phyloP scores from a whole-genome alignment of 768 basidiomycete species.

The Leccinum boreale region DNA sequence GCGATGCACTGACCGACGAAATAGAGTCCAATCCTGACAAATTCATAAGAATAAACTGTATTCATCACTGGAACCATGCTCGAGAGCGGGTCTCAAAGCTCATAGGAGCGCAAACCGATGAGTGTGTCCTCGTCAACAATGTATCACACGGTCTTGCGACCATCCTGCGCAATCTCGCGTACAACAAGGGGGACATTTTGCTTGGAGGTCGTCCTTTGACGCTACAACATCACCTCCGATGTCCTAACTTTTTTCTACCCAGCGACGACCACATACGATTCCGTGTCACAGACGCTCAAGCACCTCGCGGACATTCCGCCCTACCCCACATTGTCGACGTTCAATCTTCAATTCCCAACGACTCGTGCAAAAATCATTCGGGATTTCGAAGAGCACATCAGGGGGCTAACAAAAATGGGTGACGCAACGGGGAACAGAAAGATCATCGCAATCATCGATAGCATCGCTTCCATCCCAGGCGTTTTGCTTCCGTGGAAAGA shows the following conservation, averaged over 20 bases:
- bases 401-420: conserved; percentile 24
- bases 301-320: conserved; percentile 55
- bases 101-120: conserved; percentile 52
- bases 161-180: conserved; percentile 58
- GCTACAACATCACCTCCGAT: not conserved
- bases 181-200: conserved; percentile 56
- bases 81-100: conserved; percentile 47
- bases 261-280: conserved; percentile 59
- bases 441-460: conserved; percentile 68
- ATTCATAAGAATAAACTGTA: conserved; percentile 43
- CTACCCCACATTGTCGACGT: conserved; percentile 46
- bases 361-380: conserved; percentile 55
- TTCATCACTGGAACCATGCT: conserved; percentile 34
- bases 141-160: conserved; percentile 48
- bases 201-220: conserved; percentile 36
- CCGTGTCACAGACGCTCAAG: conserved; percentile 49
- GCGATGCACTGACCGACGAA: conserved; percentile 37
- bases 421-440: conserved; percentile 34
- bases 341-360: conserved; percentile 54
- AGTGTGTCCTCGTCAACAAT: conserved; percentile 47
- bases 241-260: not conserved
- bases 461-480: conserved; percentile 61
- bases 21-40: conserved; percentile 57
- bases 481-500: conserved; percentile 67
- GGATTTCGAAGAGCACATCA: conserved; percentile 40